These are phyloP conservation scores for Biancaea sappan DNA, from an alignment of 306 rosid genomes.

Conservation along the genomic window DNA sequence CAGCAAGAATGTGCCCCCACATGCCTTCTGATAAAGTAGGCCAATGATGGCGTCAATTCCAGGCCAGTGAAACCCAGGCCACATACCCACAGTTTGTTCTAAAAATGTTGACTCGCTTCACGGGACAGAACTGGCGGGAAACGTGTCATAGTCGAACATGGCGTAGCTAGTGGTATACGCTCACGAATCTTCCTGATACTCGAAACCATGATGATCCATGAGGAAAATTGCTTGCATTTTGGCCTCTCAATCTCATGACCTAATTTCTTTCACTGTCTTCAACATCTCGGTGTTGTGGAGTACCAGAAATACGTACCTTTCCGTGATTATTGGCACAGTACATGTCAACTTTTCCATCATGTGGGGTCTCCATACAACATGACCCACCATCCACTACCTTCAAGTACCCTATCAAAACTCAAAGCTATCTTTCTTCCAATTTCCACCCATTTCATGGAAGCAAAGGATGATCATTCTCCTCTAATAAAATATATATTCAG, in stretches of 20 bases:
- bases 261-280: constrained; percentile 49
- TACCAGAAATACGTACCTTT: constrained; percentile 45
- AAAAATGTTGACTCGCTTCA: not conserved
- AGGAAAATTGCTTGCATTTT: not conserved
- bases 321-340: constrained; percentile 51
- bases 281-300: not conserved
- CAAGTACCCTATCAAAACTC: constrained; percentile 1
- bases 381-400: constrained; percentile 28
- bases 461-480: constrained; percentile 11
- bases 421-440: not conserved
- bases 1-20: constrained; percentile 8
- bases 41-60: not conserved
- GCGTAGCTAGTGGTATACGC: not conserved
- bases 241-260: not conserved
- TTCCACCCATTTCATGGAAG: constrained; percentile 1
- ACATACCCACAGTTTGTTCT: not conserved
- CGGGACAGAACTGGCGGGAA: not conserved
- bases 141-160: constrained; percentile 1
- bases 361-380: constrained; percentile 11
- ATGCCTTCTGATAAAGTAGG: not conserved
- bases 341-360: constrained; percentile 20
- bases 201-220: not conserved
- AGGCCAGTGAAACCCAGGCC: not conserved
- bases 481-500: too few relatives aligned
- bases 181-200: too few relatives aligned